Percentiles rank a stretch among this genome's conserved stretches.
phyloP scores from a whole-genome alignment of 148 eudicot species.

The Polygonum maritimum region DNA sequence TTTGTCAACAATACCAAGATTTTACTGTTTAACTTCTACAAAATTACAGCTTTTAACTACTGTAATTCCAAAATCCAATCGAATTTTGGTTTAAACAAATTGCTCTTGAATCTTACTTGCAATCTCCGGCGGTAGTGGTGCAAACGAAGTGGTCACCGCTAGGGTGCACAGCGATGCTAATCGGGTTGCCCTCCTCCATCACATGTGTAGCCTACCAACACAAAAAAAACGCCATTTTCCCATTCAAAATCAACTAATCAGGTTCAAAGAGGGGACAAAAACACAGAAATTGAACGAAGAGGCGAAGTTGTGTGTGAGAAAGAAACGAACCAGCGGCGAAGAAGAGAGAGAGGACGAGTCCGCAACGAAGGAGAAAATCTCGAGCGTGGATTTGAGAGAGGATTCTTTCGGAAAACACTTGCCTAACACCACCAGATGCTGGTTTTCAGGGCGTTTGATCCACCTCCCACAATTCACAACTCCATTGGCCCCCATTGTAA shows the following conservation, averaged over 20 bases:
- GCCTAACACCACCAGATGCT: constrained; percentile 54
- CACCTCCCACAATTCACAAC: constrained; percentile 59
- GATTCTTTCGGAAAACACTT: constrained; percentile 27
- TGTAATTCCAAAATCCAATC: neutral
- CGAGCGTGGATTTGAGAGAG: constrained; percentile 32
- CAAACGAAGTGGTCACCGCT: constrained; percentile 84
- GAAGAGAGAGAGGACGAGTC: constrained; percentile 46
- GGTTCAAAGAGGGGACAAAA: neutral
- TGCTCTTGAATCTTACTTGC: constrained; percentile 37
- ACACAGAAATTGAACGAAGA: neutral
- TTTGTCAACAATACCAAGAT: neutral
- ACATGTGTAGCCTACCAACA: constrained; percentile 37
- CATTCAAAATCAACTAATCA: neutral
- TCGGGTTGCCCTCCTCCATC: constrained; percentile 61
- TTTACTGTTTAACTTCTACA: neutral
- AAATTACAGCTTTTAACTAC: neutral
- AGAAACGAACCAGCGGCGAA: constrained; percentile 47
- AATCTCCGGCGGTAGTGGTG: constrained; percentile 58
- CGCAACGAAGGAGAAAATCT: constrained; percentile 60
- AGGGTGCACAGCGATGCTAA: constrained; percentile 67
- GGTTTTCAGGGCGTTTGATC: constrained; percentile 87
- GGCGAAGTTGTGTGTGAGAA: neutral
- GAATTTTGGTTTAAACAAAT: neutral
- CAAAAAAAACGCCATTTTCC: neutral
- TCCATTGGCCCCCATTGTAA: constrained; percentile 24